phyloP scores from a whole-genome alignment of 345 rosid species.

The Passiflora organensis region DNA sequence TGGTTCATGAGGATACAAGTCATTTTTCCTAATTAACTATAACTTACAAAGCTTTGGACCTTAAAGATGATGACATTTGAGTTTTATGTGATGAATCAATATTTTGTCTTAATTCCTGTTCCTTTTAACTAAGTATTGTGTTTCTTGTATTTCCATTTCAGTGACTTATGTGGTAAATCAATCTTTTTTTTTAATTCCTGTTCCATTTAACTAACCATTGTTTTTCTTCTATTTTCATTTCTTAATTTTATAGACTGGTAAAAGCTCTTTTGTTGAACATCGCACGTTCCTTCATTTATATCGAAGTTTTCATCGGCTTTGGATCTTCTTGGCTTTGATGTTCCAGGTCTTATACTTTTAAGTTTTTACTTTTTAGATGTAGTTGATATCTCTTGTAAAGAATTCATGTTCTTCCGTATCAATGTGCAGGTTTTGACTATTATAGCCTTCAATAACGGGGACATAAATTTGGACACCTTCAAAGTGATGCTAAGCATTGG shows the following conservation, averaged over 20 bases:
- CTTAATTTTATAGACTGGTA: constrained; percentile 61
- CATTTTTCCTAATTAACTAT: no score
- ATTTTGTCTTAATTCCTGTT: no score
- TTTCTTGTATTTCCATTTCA: no score
- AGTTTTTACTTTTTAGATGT: background rate
- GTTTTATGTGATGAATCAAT: no score
- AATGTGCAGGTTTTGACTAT: constrained; percentile 64
- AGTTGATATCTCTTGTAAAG: background rate
- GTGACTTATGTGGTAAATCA: no score
- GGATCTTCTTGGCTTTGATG: constrained; percentile 94
- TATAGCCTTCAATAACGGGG: constrained; percentile 70
- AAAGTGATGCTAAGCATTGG: constrained; percentile 80
- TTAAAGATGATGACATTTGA: no score
- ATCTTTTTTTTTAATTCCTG: no score
- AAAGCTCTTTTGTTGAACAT: constrained; percentile 95
- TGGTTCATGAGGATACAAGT: no score
- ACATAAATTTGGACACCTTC: constrained; percentile 54
- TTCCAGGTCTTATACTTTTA: constrained; percentile 62
- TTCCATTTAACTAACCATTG: background rate
- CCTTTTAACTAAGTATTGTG: no score
- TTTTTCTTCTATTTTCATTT: background rate
- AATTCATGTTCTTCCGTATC: constrained; percentile 4
- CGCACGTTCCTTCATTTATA: constrained; percentile 93
- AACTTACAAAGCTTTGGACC: no score
- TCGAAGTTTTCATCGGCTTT: constrained; percentile 88